phyloP scores from a whole-genome alignment of 2,329 filamentous ascomycete genomes.

The Bipolaris zeicola region DNA sequence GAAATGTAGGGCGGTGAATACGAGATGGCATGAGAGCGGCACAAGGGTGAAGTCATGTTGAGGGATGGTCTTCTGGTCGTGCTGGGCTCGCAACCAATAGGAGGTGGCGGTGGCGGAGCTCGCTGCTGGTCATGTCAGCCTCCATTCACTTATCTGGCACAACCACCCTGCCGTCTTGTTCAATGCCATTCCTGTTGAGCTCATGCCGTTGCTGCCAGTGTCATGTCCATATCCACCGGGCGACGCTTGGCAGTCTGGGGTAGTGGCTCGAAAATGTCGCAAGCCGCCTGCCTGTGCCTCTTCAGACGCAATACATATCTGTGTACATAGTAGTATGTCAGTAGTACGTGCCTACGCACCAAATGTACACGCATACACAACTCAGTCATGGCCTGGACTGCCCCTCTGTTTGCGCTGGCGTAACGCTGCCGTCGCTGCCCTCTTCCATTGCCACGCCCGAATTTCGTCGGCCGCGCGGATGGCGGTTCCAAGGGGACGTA shows the following conservation, averaged over 20 bases:
- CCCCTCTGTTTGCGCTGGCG: too few relatives aligned
- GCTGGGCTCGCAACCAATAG: constrained; percentile 12
- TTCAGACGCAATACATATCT: too few relatives aligned
- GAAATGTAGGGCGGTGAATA: constrained; percentile 12
- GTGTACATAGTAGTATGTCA: too few relatives aligned
- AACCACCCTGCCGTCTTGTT: neutral
- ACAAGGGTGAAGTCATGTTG: constrained; percentile 13
- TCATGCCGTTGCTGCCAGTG: neutral
- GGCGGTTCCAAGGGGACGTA: neutral
- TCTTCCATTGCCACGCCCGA: neutral
- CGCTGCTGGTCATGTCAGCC: constrained; percentile 18
- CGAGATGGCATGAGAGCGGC: constrained; percentile 16
- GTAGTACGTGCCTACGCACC: too few relatives aligned
- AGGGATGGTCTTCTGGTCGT: constrained; percentile 9
- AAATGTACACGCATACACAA: too few relatives aligned
- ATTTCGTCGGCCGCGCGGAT: neutral
- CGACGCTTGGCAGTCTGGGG: neutral
- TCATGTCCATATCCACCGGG: neutral
- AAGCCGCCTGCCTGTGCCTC: too few relatives aligned
- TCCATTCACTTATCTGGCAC: constrained; percentile 1
- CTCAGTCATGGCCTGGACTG: too few relatives aligned
- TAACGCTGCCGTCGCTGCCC: too few relatives aligned
- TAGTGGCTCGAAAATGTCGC: neutral
- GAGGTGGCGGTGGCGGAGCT: constrained; percentile 6
- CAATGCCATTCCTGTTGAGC: neutral